A percentile compares a stretch with the other conserved stretches of the same genome.
Conservation (phyloP, 2,329 filamentous ascomycete genomes). For the Colletotrichum somersetense region DNA sequence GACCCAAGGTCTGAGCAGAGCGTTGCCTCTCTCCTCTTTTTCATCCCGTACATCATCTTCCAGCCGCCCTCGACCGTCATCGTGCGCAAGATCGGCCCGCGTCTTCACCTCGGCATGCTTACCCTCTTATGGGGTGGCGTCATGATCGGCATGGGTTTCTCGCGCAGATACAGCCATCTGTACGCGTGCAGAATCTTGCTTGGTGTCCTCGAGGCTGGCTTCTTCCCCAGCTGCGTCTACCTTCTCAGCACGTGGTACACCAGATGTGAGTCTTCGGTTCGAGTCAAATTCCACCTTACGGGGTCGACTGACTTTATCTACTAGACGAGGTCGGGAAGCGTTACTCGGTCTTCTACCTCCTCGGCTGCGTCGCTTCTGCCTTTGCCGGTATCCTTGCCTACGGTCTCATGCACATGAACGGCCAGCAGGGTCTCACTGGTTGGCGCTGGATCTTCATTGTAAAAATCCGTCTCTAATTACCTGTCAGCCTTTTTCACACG, state of each 20-base stretch:
- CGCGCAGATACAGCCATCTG: constrained; percentile 63
- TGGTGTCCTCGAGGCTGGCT: constrained; percentile 76
- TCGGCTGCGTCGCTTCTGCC: constrained; percentile 75
- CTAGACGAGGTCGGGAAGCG: constrained; percentile 76
- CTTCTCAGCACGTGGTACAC: constrained; percentile 82
- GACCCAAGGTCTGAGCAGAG: constrained; percentile 52
- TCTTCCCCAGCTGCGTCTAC: constrained; percentile 79
- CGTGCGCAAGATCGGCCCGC: constrained; percentile 74
- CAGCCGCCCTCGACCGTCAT: constrained; percentile 79
- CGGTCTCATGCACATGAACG: constrained; percentile 75
- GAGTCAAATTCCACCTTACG: too few relatives aligned
- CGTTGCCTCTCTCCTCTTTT: constrained; percentile 80
- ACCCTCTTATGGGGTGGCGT: constrained; percentile 70
- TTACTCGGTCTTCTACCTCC: constrained; percentile 77
- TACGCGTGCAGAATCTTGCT: constrained; percentile 69
- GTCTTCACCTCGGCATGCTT: constrained; percentile 66
- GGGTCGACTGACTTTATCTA: neutral
- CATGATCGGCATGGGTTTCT: constrained; percentile 77
- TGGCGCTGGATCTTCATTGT: constrained; percentile 78
- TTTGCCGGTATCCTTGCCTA: constrained; percentile 78
- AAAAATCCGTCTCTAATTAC: neutral
- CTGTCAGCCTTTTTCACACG: rapidly evolving
- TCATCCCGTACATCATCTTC: constrained; percentile 78
- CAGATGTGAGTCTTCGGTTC: constrained; percentile 60
- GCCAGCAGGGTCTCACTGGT: constrained; percentile 65